Conservation (phyloP, 2,329 filamentous ascomycete genomes). For the Epichloe sibirici region DNA sequence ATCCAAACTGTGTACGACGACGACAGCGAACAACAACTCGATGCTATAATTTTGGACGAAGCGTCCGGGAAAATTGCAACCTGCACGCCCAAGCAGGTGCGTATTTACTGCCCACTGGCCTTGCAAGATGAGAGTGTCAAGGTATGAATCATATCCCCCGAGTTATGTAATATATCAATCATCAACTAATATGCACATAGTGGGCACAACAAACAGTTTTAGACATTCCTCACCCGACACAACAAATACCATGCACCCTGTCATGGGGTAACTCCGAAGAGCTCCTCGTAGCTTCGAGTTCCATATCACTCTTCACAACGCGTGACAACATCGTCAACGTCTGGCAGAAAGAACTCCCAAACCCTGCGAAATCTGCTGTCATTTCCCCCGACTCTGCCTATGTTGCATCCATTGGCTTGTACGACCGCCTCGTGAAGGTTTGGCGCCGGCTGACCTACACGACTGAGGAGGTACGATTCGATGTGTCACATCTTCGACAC, state of each 20-base stretch:
- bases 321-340: slow-evolving; percentile 38
- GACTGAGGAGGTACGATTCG: slow-evolving; percentile 71
- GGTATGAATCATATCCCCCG: slow-evolving; percentile 30
- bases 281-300: slow-evolving; percentile 62
- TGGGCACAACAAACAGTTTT: slow-evolving; percentile 55
- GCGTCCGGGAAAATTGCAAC: slow-evolving; percentile 73
- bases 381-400: slow-evolving; percentile 82
- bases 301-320: slow-evolving; percentile 55
- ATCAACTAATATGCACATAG: slow-evolving; percentile 25
- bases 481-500: slow-evolving; percentile 83
- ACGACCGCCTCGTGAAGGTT: slow-evolving; percentile 79
- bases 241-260: slow-evolving; percentile 34
- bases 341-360: slow-evolving; percentile 68
- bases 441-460: slow-evolving; percentile 85
- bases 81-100: slow-evolving; percentile 52
- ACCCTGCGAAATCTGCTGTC: slow-evolving; percentile 57
- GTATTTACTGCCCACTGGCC: slow-evolving; percentile 67
- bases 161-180: neutral
- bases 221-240: slow-evolving; percentile 22
- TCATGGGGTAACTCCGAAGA: slow-evolving; percentile 87
- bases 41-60: slow-evolving; percentile 73
- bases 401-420: slow-evolving; percentile 66
- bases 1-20: slow-evolving; percentile 89
- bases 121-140: slow-evolving; percentile 60
- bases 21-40: slow-evolving; percentile 47